Evolutionary conservation across 1,139 yeast species (phyloP).

Genomic region (Kodamaea sp.): DNA sequence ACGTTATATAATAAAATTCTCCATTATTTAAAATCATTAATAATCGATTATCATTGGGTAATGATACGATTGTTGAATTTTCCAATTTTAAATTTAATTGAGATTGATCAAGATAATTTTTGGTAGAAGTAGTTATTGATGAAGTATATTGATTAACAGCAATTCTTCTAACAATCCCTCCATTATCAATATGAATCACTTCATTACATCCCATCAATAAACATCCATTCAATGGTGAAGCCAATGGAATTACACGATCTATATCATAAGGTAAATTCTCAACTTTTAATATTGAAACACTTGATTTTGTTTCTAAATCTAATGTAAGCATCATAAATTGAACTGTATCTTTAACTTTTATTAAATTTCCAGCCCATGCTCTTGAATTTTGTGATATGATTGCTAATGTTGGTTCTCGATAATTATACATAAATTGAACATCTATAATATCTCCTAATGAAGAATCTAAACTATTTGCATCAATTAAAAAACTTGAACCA

Average conservation of each 20-base stretch:
- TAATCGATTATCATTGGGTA: slow-evolving; percentile 49
- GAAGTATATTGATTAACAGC: slow-evolving; percentile 60
- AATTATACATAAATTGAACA: slow-evolving; percentile 64
- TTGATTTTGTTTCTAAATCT: slow-evolving; percentile 57
- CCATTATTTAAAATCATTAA: slow-evolving; percentile 54
- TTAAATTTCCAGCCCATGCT: slow-evolving; percentile 75
- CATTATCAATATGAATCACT: slow-evolving; percentile 73
- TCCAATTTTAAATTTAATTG: slow-evolving; percentile 56
- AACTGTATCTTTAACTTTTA: slow-evolving; percentile 59
- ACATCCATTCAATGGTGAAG: slow-evolving; percentile 67
- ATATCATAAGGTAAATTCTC: slow-evolving; percentile 73
- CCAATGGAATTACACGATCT: slow-evolving; percentile 59
- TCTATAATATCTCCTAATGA: slow-evolving; percentile 61
- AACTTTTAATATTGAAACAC: slow-evolving; percentile 64
- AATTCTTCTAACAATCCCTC: slow-evolving; percentile 69
- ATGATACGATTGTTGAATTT: slow-evolving; percentile 45
- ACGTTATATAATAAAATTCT: slow-evolving; percentile 45
- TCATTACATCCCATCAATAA: slow-evolving; percentile 75
- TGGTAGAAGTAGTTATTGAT: slow-evolving; percentile 47
- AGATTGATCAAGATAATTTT: slow-evolving; percentile 50
- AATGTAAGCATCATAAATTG: slow-evolving; percentile 61
- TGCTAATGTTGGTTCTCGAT: slow-evolving; percentile 78
- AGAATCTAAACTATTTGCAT: slow-evolving; percentile 54
- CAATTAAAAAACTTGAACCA: slow-evolving; percentile 53
- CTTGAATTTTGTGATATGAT: slow-evolving; percentile 59